phyloP scores from a whole-genome alignment of 495 filamentous ascomycete species.

The Hapsidospora chrysogenum region DNA sequence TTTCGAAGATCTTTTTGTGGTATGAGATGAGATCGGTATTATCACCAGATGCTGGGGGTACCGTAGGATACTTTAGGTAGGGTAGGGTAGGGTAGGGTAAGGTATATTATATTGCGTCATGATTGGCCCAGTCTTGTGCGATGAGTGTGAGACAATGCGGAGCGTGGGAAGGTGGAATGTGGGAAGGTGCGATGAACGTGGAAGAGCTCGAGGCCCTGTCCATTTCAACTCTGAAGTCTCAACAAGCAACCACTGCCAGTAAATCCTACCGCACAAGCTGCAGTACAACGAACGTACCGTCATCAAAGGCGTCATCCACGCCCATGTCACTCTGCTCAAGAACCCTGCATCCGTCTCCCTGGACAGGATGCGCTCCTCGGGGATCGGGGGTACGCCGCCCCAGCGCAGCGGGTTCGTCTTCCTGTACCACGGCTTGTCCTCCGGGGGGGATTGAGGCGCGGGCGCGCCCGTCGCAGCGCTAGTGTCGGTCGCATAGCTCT shows the following conservation, averaged over 20 bases:
- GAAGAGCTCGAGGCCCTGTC: too few species aligned
- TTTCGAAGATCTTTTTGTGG: too few species aligned
- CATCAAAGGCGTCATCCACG: conserved; percentile 59
- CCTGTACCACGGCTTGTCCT: conserved; percentile 41
- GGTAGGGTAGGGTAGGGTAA: too few species aligned
- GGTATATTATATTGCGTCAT: too few species aligned
- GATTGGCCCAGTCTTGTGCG: too few species aligned
- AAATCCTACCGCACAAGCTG: not conserved
- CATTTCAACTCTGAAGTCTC: too few species aligned
- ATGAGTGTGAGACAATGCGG: too few species aligned
- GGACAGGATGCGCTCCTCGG: conserved; percentile 33
- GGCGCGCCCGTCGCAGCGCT: conserved; percentile 16
- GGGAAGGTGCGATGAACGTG: too few species aligned
- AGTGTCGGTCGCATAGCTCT: conserved; percentile 26
- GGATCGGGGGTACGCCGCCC: conserved; percentile 40
- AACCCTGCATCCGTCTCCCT: conserved; percentile 43
- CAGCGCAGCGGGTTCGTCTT: conserved; percentile 46
- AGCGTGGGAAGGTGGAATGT: too few species aligned
- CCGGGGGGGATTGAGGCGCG: conserved; percentile 8
- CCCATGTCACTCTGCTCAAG: conserved; percentile 43
- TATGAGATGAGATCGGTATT: too few species aligned
- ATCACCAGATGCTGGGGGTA: too few species aligned
- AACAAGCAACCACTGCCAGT: not conserved
- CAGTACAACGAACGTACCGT: conserved; percentile 21
- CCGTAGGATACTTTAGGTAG: too few species aligned